Conservation (phyloP, 2,329 filamentous ascomycete genomes). For the Fusarium sp. region DNA sequence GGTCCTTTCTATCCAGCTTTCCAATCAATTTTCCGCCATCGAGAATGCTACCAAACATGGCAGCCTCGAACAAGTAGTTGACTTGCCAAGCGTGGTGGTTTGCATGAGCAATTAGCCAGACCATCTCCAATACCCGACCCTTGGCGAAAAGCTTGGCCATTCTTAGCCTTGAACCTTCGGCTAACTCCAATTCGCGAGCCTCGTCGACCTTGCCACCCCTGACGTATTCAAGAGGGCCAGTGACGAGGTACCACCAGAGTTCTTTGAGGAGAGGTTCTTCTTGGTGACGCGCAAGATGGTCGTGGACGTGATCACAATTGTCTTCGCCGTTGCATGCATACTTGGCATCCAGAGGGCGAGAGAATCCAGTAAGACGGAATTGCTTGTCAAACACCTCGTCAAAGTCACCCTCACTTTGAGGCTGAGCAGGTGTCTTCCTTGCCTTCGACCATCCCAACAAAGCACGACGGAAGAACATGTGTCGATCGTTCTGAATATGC, state of each 20-base stretch:
- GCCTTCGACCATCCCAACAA: constrained; percentile 45
- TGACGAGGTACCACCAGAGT: constrained; percentile 33
- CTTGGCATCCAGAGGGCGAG: constrained; percentile 27
- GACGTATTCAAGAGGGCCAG: constrained; percentile 27
- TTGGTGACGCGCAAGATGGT: background rate
- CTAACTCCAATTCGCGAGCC: constrained; percentile 4
- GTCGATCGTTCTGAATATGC: constrained; percentile 47
- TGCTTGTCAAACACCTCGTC: constrained; percentile 45
- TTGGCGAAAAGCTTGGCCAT: constrained; percentile 39
- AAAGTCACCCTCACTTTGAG: constrained; percentile 44
- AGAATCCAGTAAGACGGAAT: constrained; percentile 42
- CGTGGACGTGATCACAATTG: constrained; percentile 26
- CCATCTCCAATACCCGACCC: constrained; percentile 35
- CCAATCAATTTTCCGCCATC: constrained; percentile 43
- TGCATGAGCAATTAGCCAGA: constrained; percentile 38
- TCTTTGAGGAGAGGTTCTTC: constrained; percentile 30
- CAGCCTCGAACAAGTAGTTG: constrained; percentile 46
- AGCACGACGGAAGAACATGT: constrained; percentile 46
- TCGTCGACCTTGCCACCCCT: constrained; percentile 26
- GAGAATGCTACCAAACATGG: constrained; percentile 48
- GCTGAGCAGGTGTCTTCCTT: constrained; percentile 38
- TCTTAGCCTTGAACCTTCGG: constrained; percentile 29
- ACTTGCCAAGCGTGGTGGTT: constrained; percentile 45
- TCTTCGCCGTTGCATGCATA: constrained; percentile 30
- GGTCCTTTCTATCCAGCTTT: constrained; percentile 44